phyloP scores from a whole-genome alignment of 352 stramenopile species.

The Globisporangium cylindrosporum region DNA sequence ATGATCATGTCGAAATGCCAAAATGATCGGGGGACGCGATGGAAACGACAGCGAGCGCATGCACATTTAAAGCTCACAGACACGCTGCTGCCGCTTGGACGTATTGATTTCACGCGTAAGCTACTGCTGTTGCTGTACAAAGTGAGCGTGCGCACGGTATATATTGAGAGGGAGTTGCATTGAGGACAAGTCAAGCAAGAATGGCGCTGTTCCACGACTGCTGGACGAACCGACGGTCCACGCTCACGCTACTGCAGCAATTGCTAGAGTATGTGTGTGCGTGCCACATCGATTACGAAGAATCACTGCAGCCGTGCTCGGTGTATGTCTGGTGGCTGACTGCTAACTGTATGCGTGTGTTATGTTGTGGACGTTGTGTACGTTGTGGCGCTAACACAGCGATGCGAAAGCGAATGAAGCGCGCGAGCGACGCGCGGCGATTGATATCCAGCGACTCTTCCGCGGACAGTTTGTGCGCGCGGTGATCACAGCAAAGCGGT shows the following conservation, averaged over 20 bases:
- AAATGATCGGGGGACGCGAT: not conserved
- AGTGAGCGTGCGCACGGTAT: not conserved
- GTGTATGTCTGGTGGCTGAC: not conserved
- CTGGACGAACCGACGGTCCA: conserved; percentile 44
- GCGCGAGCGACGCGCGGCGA: conserved; percentile 34
- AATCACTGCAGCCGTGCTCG: not conserved
- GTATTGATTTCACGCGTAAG: not conserved
- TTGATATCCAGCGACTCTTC: conserved; percentile 64
- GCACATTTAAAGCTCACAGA: not conserved
- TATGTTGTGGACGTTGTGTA: not conserved
- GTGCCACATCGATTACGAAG: not conserved
- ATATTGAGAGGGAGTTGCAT: not conserved
- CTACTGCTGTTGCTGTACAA: not conserved
- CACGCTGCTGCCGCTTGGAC: not conserved
- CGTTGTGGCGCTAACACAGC: conserved; percentile 18
- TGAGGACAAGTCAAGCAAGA: not conserved
- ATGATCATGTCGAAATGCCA: not conserved
- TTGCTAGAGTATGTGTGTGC: conserved; percentile 39
- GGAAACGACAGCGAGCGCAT: not conserved
- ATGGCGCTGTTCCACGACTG: conserved; percentile 71
- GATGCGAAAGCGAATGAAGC: conserved; percentile 44
- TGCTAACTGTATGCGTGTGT: not conserved
- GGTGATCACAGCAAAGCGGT: conserved; percentile 25
- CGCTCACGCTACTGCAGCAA: conserved; percentile 44
- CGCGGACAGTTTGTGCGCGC: conserved; percentile 52